Evolutionary conservation across 108 stramenopile species (phyloP).

Genomic region (Poteriospumella lacustris): DNA sequence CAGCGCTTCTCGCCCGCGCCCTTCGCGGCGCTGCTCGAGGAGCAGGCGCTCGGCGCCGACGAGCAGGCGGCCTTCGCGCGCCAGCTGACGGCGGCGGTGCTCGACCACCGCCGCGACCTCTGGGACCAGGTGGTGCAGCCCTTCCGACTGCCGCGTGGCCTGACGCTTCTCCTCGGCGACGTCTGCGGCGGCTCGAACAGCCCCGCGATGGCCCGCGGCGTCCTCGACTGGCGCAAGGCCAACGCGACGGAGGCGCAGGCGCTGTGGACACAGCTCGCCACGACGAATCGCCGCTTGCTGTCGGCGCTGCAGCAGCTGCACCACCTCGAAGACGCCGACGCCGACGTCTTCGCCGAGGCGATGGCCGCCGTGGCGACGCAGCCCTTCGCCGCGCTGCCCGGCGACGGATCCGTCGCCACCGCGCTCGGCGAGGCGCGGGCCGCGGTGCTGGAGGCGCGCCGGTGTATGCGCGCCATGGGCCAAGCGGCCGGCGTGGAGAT

Average conservation of each 20-base stretch:
- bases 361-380: too few relatives aligned
- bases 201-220: constrained; percentile 65
- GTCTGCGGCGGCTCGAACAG: constrained; percentile 87
- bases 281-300: neutral
- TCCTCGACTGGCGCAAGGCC: neutral
- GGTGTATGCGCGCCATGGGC: constrained; percentile 51
- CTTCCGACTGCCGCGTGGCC: constrained; percentile 58
- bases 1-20: constrained; percentile 50
- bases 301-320: too few relatives aligned
- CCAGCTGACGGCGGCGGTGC: constrained; percentile 28
- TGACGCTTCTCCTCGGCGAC: constrained; percentile 79
- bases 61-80: constrained; percentile 35
- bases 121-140: constrained; percentile 62
- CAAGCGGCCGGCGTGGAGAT: constrained; percentile 77
- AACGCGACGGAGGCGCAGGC: neutral
- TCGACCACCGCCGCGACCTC: constrained; percentile 10
- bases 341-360: too few relatives aligned
- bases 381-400: too few relatives aligned
- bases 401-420: too few relatives aligned
- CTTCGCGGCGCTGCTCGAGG: constrained; percentile 56
- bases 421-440: too few relatives aligned
- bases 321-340: too few relatives aligned
- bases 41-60: constrained; percentile 56
- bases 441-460: too few relatives aligned
- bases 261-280: neutral